Evolutionary conservation across 352 stramenopile genomes (phyloP).

Genomic region (Sclerospora graminicola): DNA sequence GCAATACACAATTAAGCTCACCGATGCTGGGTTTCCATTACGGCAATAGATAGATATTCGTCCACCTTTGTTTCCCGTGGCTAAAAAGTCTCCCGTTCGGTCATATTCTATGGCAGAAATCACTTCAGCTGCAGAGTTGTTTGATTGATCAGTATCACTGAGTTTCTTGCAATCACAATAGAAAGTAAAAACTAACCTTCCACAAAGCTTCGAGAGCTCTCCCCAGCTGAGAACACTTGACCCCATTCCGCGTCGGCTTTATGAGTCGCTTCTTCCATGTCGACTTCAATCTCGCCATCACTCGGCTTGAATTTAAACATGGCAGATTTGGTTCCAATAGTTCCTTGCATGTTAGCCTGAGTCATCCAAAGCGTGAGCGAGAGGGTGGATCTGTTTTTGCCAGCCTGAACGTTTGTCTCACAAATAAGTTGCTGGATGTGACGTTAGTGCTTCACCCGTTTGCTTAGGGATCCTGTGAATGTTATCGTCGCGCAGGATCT

Average conservation of each 20-base stretch:
- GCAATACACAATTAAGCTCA: slow-evolving; percentile 1
- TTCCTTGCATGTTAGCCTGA: slow-evolving; percentile 12
- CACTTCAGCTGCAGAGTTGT: slow-evolving; percentile 67
- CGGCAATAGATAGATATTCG: slow-evolving; percentile 86
- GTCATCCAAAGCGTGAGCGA: slow-evolving; percentile 13
- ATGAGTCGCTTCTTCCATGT: slow-evolving; percentile 16
- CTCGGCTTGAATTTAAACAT: slow-evolving; percentile 17
- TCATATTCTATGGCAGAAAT: slow-evolving; percentile 94
- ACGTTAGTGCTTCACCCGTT: no score
- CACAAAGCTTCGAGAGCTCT: slow-evolving; percentile 51
- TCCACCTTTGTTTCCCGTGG: slow-evolving; percentile 91
- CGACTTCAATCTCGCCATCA: slow-evolving; percentile 8
- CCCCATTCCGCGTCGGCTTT: slow-evolving; percentile 36
- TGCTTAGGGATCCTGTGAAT: no score
- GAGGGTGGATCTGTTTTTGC: background rate
- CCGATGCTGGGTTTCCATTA: slow-evolving; percentile 22
- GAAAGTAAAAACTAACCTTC: slow-evolving; percentile 23
- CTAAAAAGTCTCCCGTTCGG: slow-evolving; percentile 83
- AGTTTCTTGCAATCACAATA: no score
- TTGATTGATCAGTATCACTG: no score
- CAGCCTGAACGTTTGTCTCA: background rate
- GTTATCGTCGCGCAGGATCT: slow-evolving; percentile 14
- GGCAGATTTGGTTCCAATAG: slow-evolving; percentile 6
- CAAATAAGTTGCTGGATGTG: background rate
- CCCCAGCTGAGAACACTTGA: slow-evolving; percentile 35